Percentiles rank a stretch among this genome's conserved stretches.
Conservation (phyloP, 345 rosid genomes). For the Syzygium jambos region DNA sequence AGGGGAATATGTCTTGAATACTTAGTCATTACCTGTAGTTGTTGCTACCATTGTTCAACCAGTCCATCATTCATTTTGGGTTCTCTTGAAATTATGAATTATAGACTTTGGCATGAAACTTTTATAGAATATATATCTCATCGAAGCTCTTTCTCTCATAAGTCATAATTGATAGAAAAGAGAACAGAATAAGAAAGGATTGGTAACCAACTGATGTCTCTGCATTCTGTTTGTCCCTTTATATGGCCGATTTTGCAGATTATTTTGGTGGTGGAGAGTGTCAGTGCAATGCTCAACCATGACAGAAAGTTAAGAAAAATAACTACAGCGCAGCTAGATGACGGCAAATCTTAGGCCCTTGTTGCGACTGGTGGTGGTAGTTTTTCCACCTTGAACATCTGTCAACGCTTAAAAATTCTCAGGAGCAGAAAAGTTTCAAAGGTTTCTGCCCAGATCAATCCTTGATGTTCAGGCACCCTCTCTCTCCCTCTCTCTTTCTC, state of each 20-base stretch:
- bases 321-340: constrained; percentile 14
- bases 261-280: constrained; percentile 70
- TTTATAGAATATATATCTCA: not conserved
- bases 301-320: constrained; percentile 53
- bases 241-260: constrained; percentile 35
- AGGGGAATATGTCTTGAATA: not conserved
- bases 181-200: not conserved
- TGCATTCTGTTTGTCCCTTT: not conserved
- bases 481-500: not conserved
- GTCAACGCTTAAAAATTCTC: not conserved
- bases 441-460: not conserved
- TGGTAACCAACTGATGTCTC: not conserved
- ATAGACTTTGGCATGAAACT: not conserved
- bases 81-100: not conserved
- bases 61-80: not conserved
- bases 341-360: constrained; percentile 14
- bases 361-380: not conserved
- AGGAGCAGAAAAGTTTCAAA: not conserved
- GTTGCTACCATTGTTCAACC: not conserved
- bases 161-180: not conserved
- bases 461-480: not conserved
- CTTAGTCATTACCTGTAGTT: not conserved
- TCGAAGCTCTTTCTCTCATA: not conserved
- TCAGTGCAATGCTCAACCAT: constrained; percentile 70
- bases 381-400: not conserved